Conservation (phyloP, 176 grass and related monocot species). For the Paspalum notatum region DNA sequence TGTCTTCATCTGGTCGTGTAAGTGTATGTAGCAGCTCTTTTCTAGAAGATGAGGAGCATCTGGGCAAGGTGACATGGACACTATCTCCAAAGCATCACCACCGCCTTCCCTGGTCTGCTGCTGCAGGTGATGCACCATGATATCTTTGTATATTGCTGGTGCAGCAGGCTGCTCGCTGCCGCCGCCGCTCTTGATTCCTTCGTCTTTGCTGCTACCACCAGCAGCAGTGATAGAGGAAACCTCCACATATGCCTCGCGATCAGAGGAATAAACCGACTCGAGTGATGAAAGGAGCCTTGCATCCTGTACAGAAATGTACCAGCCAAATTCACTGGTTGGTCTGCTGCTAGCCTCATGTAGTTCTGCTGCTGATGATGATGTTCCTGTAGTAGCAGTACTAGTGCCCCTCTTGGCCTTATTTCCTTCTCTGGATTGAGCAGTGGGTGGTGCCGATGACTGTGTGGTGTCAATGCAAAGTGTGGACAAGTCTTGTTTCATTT, state of each 20-base stretch:
- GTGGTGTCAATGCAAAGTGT: background rate
- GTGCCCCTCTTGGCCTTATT: background rate
- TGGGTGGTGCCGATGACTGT: no score
- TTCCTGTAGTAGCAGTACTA: background rate
- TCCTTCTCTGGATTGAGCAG: background rate
- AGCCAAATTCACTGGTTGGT: background rate
- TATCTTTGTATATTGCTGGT: background rate
- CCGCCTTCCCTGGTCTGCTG: background rate
- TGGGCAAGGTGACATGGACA: background rate
- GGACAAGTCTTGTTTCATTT: no score
- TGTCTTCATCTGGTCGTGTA: background rate
- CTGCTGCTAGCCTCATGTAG: background rate
- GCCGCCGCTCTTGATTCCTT: background rate
- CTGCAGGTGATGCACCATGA: background rate
- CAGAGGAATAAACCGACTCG: background rate
- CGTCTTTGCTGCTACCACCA: background rate
- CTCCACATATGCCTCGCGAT: background rate
- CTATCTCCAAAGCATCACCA: background rate
- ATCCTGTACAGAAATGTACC: constrained; percentile 20
- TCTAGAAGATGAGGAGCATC: background rate
- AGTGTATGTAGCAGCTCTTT: background rate
- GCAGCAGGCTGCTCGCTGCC: background rate
- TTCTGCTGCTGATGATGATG: background rate
- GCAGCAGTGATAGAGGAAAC: background rate
- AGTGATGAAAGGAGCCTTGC: background rate